phyloP scores from a whole-genome alignment of 306 rosid species.

The Malus sieversii region DNA sequence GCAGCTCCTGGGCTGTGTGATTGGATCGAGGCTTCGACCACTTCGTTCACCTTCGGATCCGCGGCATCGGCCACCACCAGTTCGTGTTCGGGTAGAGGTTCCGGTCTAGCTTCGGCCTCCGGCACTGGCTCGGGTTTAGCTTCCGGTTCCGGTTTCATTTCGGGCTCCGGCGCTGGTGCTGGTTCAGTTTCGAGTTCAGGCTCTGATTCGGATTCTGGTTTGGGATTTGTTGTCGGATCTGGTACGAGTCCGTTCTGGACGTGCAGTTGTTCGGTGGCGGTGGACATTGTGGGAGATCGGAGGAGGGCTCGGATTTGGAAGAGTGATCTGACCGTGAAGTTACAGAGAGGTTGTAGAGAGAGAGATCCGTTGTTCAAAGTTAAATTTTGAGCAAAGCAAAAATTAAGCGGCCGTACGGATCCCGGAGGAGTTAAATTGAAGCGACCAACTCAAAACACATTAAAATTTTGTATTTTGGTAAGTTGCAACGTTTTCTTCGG shows the following conservation, averaged over 20 bases:
- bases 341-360: neutral
- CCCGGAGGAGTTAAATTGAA: neutral
- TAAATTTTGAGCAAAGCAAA: neutral
- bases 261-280: slow-evolving; percentile 20
- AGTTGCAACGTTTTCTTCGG: too few relatives aligned
- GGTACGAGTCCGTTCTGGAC: slow-evolving; percentile 19
- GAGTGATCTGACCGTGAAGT: neutral
- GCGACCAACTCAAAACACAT: neutral
- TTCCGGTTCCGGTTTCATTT: neutral
- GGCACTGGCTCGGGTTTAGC: neutral
- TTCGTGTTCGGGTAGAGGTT: slow-evolving; percentile 2
- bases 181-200: neutral
- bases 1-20: slow-evolving; percentile 18
- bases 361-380: neutral
- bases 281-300: slow-evolving; percentile 29
- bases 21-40: slow-evolving; percentile 25
- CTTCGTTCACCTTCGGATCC: slow-evolving; percentile 28
- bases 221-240: neutral
- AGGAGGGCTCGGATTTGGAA: neutral
- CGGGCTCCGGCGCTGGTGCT: neutral
- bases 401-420: neutral
- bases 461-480: neutral
- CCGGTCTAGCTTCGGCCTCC: neutral
- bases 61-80: slow-evolving; percentile 8
- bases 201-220: neutral